These are phyloP conservation scores for Lactuca sativa DNA, from an alignment of 129 eudicot species.

Conservation along the genomic window DNA sequence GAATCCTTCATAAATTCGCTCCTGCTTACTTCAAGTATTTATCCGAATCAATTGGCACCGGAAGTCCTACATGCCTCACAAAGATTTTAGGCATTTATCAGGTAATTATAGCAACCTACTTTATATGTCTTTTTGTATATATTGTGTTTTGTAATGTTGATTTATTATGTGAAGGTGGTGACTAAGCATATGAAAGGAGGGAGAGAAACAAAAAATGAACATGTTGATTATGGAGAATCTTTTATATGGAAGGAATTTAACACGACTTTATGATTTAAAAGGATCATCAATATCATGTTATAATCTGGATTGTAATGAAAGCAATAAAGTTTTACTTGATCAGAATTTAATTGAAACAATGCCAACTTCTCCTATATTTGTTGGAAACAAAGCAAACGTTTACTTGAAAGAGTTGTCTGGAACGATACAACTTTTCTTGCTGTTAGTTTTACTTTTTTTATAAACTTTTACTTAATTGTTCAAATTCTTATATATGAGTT, in stretches of 20 bases:
- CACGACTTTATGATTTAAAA: constrained; percentile 95
- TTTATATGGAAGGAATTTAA: constrained; percentile 73
- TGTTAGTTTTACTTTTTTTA: constrained; percentile 50
- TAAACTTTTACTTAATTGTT: neutral
- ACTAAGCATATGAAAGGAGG: constrained; percentile 88
- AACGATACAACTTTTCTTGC: constrained; percentile 98
- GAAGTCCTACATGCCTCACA: constrained; percentile 94
- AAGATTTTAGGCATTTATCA: constrained; percentile 95
- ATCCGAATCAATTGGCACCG: constrained; percentile 74
- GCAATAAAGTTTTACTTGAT: constrained; percentile 89
- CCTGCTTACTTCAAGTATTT: constrained; percentile 87
- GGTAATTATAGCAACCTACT: constrained; percentile 43
- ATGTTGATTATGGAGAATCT: constrained; percentile 97
- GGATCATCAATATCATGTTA: constrained; percentile 93
- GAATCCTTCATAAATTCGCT: constrained; percentile 91
- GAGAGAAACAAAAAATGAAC: constrained; percentile 88
- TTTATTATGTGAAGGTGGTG: constrained; percentile 48
- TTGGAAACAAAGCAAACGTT: constrained; percentile 91
- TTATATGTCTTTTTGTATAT: neutral
- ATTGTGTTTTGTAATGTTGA: no score
- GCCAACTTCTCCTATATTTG: constrained; percentile 98
- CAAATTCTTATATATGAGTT: neutral
- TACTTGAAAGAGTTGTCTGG: constrained; percentile 96
- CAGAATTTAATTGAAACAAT: constrained; percentile 98
- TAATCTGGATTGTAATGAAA: constrained; percentile 80